Percentiles rank a stretch among this genome's conserved stretches.
Evolutionary conservation across 345 rosid genomes (phyloP).

Genomic region (Brassica juncea): DNA sequence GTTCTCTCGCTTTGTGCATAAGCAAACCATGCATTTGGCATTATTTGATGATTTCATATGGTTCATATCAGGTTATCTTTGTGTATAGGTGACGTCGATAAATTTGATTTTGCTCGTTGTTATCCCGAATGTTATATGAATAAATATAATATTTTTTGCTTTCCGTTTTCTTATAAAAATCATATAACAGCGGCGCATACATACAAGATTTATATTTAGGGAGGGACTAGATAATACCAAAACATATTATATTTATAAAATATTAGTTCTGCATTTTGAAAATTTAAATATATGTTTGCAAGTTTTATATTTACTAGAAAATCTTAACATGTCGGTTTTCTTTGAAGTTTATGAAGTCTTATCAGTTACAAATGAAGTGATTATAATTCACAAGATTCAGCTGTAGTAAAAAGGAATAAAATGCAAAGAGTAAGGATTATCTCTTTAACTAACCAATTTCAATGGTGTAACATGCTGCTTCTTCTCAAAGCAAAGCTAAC

Average conservation of each 20-base stretch:
- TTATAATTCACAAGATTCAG: no score
- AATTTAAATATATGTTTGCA: background rate
- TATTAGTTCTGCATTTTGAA: background rate
- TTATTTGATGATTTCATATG: background rate
- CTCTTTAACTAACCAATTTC: slow-evolving; percentile 13
- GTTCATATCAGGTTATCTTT: background rate
- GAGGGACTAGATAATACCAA: background rate
- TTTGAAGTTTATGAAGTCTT: background rate
- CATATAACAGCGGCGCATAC: background rate
- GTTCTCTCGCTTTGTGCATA: background rate
- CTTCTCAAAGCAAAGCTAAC: slow-evolving; percentile 5
- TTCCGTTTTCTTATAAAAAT: background rate
- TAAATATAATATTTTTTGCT: background rate
- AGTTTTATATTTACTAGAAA: background rate
- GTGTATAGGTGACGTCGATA: background rate
- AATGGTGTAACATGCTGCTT: background rate
- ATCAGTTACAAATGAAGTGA: background rate
- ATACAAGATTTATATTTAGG: background rate
- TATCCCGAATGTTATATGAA: background rate
- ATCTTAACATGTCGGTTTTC: background rate
- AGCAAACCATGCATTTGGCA: background rate
- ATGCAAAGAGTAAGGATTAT: background rate
- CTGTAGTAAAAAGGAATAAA: background rate
- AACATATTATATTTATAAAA: background rate
- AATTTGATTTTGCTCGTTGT: background rate